Percentiles rank a stretch among this genome's conserved stretches.
phyloP scores from a whole-genome alignment of 163 green algal genomes.

The Prototheca wickerhamii region DNA sequence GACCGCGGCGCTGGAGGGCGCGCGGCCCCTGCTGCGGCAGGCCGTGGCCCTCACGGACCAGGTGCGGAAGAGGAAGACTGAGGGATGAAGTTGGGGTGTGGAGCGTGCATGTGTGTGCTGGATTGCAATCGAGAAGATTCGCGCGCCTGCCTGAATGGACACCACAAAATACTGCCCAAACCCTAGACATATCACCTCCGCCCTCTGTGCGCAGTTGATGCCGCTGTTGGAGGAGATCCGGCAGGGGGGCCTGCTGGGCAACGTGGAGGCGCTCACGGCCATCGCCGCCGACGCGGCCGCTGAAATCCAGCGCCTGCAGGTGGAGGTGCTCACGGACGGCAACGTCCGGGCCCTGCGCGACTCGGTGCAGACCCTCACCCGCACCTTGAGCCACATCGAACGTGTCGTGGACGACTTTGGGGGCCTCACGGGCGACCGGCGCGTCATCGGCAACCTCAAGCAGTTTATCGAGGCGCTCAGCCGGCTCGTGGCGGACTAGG shows the following conservation, averaged over 20 bases:
- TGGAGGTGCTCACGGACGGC: conserved; percentile 76
- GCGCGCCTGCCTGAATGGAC: no score
- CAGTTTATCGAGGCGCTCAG: conserved; percentile 86
- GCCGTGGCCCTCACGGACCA: conserved; percentile 55
- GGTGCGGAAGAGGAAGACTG: no score
- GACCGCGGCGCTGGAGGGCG: conserved; percentile 49
- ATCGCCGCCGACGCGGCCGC: conserved; percentile 63
- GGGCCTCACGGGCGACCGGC: conserved; percentile 67
- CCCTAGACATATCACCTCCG: not conserved
- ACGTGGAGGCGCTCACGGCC: conserved; percentile 70
- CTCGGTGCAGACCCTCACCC: conserved; percentile 75
- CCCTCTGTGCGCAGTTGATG: conserved; percentile 33
- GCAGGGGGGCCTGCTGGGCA: conserved; percentile 60
- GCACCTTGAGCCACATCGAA: conserved; percentile 89
- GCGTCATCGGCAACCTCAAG: conserved; percentile 77
- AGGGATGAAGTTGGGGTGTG: no score
- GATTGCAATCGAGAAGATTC: no score
- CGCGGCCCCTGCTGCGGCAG: conserved; percentile 48
- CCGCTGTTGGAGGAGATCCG: conserved; percentile 66
- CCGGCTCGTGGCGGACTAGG: conserved; percentile 73
- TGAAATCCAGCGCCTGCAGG: conserved; percentile 79
- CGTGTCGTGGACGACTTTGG: conserved; percentile 72
- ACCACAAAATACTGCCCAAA: not conserved
- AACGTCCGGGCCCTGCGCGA: conserved; percentile 77
- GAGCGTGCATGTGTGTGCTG: no score